These are phyloP conservation scores for Phialemonium atrogriseum DNA, from an alignment of 2,329 filamentous ascomycete genomes.

Conservation along the genomic window DNA sequence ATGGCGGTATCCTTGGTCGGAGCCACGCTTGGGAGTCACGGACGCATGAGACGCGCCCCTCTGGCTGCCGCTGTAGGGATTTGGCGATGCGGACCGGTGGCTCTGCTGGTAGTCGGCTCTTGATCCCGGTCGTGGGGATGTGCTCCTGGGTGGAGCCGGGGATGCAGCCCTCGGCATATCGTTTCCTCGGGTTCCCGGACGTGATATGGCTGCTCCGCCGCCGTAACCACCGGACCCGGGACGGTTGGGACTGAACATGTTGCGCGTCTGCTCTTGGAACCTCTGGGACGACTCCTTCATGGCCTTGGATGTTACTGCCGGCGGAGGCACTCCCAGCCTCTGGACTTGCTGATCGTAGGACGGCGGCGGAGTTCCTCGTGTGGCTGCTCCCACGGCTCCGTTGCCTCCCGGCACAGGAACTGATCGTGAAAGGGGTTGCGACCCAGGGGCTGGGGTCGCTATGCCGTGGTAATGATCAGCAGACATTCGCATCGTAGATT, in stretches of 20 bases:
- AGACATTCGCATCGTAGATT: conserved; percentile 75
- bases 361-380: conserved; percentile 74
- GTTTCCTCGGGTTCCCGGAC: conserved; percentile 50
- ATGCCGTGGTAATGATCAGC: conserved; percentile 95
- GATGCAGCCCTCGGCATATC: conserved; percentile 55
- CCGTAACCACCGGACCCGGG: conserved; percentile 27
- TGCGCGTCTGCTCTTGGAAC: conserved; percentile 75
- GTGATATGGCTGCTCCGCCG: conserved; percentile 32
- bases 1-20: conserved; percentile 42
- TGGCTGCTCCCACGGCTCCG: conserved; percentile 41
- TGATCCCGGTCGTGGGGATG: conserved; percentile 53
- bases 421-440: conserved; percentile 33
- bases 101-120: conserved; percentile 34
- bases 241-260: conserved; percentile 53
- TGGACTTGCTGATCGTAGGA: conserved; percentile 75
- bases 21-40: conserved; percentile 33
- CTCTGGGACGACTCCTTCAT: conserved; percentile 95
- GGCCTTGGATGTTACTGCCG: conserved; percentile 83
- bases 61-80: conserved; percentile 45
- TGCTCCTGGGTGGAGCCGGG: conserved; percentile 57
- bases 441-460: conserved; percentile 63
- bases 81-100: conserved; percentile 36
- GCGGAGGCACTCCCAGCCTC: conserved; percentile 78
- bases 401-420: conserved; percentile 28
- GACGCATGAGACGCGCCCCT: conserved; percentile 24